Evolutionary conservation across 2,329 filamentous ascomycete genomes (phyloP), one percentile per base, ranked within the genome.

Genomic region (Apiospora koreana): DNA sequence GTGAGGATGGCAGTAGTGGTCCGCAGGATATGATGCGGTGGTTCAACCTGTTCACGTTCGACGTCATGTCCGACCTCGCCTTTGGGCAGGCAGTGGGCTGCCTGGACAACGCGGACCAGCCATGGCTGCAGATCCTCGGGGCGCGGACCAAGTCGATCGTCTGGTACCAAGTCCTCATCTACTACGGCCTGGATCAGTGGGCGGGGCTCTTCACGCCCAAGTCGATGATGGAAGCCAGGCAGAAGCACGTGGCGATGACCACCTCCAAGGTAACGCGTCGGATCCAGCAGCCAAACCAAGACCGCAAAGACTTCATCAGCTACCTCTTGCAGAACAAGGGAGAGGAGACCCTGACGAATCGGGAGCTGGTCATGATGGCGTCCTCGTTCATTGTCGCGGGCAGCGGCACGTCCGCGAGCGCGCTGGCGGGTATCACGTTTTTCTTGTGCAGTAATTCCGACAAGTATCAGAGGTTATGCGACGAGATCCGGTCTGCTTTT

Each of bases 371-470:
- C 1, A 67, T 58, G 35, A 79, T 79, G 68, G 73, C 76, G 8
- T 73, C 68, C 23, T 73, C 79, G 12, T 74, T 83, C 5, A 78
- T 87, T 38, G 76, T 84, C 16, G 85, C 84, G 7, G 85, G 86
- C 6, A 84, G 83, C 1, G 86, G 87, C 73, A 88, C 86, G 4
- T 86, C 85, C 0, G 83, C 86, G 0, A 86, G 84, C 0, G 76
- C 83, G 1, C 77, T 87, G n/a, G 76, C 80, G 71, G 75, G 83
- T 72, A 74, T 79, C 71, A 74, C 79, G 0, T 87, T 80, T 70
- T 75, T 83, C 4, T 76, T 87, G 8, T 74, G 84, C 3, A 79
- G 75, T 3, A 77, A 84, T 69, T 81, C 80, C 0, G 71, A 78
- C 3, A 72, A 73, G 16, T 74, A 81, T 9, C 65, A 74, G 23